Evolutionary conservation across 805 yeast genomes (phyloP).

Genomic region (Spathaspora gorwiae): DNA sequence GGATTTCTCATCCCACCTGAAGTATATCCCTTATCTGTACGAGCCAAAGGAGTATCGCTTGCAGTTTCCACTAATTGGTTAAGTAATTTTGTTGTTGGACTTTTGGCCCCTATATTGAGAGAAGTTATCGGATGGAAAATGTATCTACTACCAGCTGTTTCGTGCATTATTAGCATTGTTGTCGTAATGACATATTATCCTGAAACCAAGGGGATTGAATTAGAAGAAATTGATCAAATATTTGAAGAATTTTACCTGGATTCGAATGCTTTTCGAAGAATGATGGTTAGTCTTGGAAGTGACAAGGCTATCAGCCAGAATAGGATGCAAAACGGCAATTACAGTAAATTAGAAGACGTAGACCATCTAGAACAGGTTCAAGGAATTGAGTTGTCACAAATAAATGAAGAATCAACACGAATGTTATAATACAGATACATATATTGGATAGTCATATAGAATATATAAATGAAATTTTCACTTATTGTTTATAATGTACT

Average conservation of each 20-base stretch:
- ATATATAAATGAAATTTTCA: too few relatives aligned
- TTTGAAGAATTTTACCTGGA: conserved; percentile 28
- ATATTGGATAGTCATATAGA: too few relatives aligned
- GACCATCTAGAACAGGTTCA: background rate
- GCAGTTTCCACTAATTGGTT: conserved; percentile 45
- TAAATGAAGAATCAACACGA: background rate
- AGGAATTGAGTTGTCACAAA: background rate
- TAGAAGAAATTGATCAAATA: conserved; percentile 38
- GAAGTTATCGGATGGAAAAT: conserved; percentile 37
- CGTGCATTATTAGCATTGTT: conserved; percentile 31
- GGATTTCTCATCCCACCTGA: conserved; percentile 44
- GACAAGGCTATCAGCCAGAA: conserved; percentile 15
- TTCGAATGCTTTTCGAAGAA: background rate
- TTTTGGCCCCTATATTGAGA: conserved; percentile 40
- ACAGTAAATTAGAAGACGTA: background rate
- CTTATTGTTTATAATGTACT: too few relatives aligned
- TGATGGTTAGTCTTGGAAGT: background rate
- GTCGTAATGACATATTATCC: conserved; percentile 37
- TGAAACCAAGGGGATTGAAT: conserved; percentile 42
- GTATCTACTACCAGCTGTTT: conserved; percentile 37
- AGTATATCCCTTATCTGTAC: conserved; percentile 38
- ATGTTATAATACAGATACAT: background rate
- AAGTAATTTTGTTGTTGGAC: conserved; percentile 43
- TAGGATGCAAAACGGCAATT: background rate
- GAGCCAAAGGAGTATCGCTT: conserved; percentile 41